Percentiles rank a stretch among this genome's conserved stretches.
Evolutionary conservation across 768 basidiomycete genomes (phyloP).

Genomic region (Boletus tomentosulus): DNA sequence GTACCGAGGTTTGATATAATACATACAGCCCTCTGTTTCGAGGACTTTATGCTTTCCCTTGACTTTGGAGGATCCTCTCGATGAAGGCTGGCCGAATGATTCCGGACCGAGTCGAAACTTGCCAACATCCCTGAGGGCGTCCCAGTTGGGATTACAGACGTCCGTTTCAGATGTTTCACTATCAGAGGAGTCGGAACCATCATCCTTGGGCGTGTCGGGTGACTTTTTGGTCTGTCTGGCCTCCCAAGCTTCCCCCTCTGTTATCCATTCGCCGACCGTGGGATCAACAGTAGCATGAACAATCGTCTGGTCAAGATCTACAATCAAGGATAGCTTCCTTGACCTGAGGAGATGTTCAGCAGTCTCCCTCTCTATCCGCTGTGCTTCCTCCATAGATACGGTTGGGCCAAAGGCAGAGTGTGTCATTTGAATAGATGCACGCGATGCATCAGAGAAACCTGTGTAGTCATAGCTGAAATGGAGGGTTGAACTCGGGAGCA

Average conservation of each 20-base stretch:
- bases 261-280: conserved; percentile 96
- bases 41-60: conserved; percentile 63
- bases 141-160: conserved; percentile 89
- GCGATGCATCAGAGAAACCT: conserved; percentile 79
- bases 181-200: conserved; percentile 33
- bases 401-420: conserved; percentile 90
- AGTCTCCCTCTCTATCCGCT: conserved; percentile 80
- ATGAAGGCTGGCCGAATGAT: conserved; percentile 45
- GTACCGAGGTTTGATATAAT: conserved; percentile 96
- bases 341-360: conserved; percentile 71
- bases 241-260: conserved; percentile 81
- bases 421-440: conserved; percentile 90
- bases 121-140: conserved; percentile 85
- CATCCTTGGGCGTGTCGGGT: conserved; percentile 29
- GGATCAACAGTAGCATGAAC: conserved; percentile 99
- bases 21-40: conserved; percentile 83
- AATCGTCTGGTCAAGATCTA: conserved; percentile 98
- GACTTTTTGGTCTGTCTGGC: conserved; percentile 46
- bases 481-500: conserved; percentile 11
- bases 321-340: conserved; percentile 87
- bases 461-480: conserved; percentile 67
- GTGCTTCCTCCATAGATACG: conserved; percentile 89
- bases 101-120: conserved; percentile 88
- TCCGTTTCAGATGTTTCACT: conserved; percentile 44
- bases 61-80: conserved; percentile 35